These are phyloP conservation scores for Cytospora piceae DNA, from an alignment of 2,329 filamentous ascomycete species.

Conservation along the genomic window DNA sequence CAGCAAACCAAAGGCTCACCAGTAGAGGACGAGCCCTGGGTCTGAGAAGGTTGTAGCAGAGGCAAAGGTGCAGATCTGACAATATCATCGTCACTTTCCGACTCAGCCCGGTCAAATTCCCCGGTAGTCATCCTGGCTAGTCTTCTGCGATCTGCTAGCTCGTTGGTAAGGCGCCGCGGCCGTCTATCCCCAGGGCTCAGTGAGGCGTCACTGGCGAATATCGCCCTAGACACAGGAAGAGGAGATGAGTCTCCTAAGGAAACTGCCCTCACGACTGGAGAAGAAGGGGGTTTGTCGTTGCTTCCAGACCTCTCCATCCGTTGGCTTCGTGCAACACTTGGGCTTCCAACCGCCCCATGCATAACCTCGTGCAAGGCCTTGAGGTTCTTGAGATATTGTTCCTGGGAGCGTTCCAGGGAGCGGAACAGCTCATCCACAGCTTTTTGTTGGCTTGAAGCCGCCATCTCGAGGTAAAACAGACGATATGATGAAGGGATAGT, in stretches of 20 bases:
- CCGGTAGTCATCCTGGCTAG: slow-evolving; percentile 10
- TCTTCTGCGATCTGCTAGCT: slow-evolving; percentile 15
- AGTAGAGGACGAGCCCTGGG: slow-evolving; percentile 1
- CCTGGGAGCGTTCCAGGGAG: slow-evolving; percentile 17
- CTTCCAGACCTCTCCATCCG: slow-evolving; percentile 22
- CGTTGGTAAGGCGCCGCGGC: slow-evolving; percentile 20
- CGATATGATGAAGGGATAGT: background rate
- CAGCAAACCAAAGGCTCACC: slow-evolving; percentile 1
- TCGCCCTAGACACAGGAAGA: slow-evolving; percentile 7
- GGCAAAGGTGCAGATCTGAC: slow-evolving; percentile 24
- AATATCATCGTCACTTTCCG: slow-evolving; percentile 15
- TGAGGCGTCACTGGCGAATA: slow-evolving; percentile 10
- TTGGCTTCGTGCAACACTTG: background rate
- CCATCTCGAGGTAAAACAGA: background rate
- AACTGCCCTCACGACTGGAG: slow-evolving; percentile 1
- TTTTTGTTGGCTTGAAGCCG: slow-evolving; percentile 12
- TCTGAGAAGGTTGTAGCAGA: background rate
- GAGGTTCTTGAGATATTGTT: slow-evolving; percentile 23
- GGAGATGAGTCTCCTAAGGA: slow-evolving; percentile 6
- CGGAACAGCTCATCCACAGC: slow-evolving; percentile 22
- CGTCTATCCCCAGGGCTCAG: slow-evolving; percentile 11
- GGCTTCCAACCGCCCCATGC: background rate
- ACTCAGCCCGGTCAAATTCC: slow-evolving; percentile 11
- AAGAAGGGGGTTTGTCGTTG: slow-evolving; percentile 19
- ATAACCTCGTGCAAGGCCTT: slow-evolving; percentile 12